These are phyloP conservation scores for Trichoderma koningii DNA, from an alignment of 2,329 filamentous ascomycete genomes.

Conservation along the genomic window DNA sequence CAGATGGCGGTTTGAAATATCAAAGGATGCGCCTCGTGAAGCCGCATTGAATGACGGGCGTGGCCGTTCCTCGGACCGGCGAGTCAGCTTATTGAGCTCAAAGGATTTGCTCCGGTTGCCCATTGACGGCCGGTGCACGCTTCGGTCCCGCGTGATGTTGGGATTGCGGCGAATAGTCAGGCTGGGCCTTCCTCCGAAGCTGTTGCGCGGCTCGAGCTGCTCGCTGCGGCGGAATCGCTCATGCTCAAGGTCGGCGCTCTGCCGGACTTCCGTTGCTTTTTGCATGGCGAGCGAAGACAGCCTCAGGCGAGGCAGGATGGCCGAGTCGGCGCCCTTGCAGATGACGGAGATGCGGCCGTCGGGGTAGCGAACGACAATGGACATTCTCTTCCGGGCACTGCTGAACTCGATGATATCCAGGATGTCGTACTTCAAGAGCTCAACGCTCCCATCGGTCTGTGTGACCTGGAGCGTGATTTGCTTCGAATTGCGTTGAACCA, in stretches of 20 bases:
- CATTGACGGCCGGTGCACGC: slow-evolving; percentile 37
- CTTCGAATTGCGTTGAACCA: slow-evolving; percentile 72
- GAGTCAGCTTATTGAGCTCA: slow-evolving; percentile 45
- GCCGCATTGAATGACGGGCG: slow-evolving; percentile 39
- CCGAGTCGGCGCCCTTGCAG: slow-evolving; percentile 88
- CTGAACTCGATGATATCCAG: slow-evolving; percentile 90
- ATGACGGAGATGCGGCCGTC: slow-evolving; percentile 80
- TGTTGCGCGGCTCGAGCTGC: slow-evolving; percentile 56
- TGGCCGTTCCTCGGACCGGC: slow-evolving; percentile 45
- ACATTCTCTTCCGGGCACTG: slow-evolving; percentile 88
- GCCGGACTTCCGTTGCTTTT: slow-evolving; percentile 68
- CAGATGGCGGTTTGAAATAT: slow-evolving; percentile 41
- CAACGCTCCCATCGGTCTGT: slow-evolving; percentile 41
- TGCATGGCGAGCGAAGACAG: slow-evolving; percentile 72
- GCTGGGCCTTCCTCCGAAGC: slow-evolving; percentile 57
- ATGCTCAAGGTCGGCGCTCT: slow-evolving; percentile 61
- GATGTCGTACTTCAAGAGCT: slow-evolving; percentile 71
- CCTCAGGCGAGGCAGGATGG: slow-evolving; percentile 75
- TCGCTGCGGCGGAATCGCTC: slow-evolving; percentile 59
- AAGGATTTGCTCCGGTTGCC: slow-evolving; percentile 48
- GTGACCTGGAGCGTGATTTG: slow-evolving; percentile 59
- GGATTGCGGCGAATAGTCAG: slow-evolving; percentile 52
- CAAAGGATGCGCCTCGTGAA: slow-evolving; percentile 49
- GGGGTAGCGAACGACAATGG: slow-evolving; percentile 81
- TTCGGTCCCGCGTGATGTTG: slow-evolving; percentile 36